Conservation (phyloP, 2,329 filamentous ascomycete species). For the Sporothrix mexicana region DNA sequence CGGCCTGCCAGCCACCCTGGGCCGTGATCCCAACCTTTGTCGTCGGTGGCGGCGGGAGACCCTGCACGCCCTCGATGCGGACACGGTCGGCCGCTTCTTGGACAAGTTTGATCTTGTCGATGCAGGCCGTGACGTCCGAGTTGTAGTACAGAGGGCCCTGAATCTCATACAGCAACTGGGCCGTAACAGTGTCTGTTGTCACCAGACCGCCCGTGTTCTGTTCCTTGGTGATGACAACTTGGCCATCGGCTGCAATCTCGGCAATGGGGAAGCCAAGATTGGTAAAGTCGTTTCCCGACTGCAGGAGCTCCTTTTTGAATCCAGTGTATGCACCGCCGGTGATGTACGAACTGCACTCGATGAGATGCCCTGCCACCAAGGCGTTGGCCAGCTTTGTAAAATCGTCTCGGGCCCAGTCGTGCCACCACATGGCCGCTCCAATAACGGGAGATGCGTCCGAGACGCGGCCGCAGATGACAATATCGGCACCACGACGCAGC, state of each 20-base stretch:
- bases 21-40: slow-evolving; percentile 43
- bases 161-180: slow-evolving; percentile 48
- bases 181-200: slow-evolving; percentile 35
- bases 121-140: slow-evolving; percentile 44
- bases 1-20: slow-evolving; percentile 40
- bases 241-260: slow-evolving; percentile 53
- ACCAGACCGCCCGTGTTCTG: slow-evolving; percentile 38
- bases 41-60: slow-evolving; percentile 43
- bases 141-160: slow-evolving; percentile 47
- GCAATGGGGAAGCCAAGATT: slow-evolving; percentile 57
- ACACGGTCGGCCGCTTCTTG: slow-evolving; percentile 47
- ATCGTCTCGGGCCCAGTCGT: slow-evolving; percentile 51
- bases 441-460: slow-evolving; percentile 53
- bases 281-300: slow-evolving; percentile 41
- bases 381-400: slow-evolving; percentile 53
- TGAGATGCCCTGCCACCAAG: slow-evolving; percentile 51
- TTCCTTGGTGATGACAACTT: slow-evolving; percentile 42
- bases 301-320: slow-evolving; percentile 49
- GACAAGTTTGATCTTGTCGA: slow-evolving; percentile 50
- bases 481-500: slow-evolving; percentile 45
- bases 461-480: slow-evolving; percentile 49
- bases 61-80: slow-evolving; percentile 45
- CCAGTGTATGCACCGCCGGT: slow-evolving; percentile 56
- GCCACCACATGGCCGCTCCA: slow-evolving; percentile 56
- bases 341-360: slow-evolving; percentile 50